Percentiles rank a stretch among this genome's conserved stretches.
These are phyloP conservation scores for Cavenderia fasciculata DNA, from an alignment of 78 protist genomes.

Conservation along the genomic window DNA sequence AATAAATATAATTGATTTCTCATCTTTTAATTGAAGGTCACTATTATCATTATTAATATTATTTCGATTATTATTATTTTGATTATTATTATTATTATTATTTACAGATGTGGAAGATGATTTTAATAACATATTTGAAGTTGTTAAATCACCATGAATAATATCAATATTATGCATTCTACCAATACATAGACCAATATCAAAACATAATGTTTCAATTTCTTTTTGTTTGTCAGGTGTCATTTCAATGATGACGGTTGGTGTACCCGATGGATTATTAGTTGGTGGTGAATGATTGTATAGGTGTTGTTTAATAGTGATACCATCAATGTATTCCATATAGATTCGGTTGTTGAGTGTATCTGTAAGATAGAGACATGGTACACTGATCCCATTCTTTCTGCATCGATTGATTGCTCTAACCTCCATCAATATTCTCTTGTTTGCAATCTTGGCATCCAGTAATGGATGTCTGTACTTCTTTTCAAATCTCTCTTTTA, in stretches of 20 bases:
- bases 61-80: too few relatives aligned
- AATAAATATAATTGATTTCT: slow-evolving; percentile 65
- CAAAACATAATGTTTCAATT: not conserved
- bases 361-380: slow-evolving; percentile 49
- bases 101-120: not conserved
- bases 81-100: not conserved
- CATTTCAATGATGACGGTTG: not conserved
- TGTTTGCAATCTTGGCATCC: slow-evolving; percentile 68
- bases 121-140: slow-evolving; percentile 85
- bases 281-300: not conserved
- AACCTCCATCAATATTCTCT: slow-evolving; percentile 72
- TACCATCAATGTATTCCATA: slow-evolving; percentile 71
- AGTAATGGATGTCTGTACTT: slow-evolving; percentile 84
- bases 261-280: not conserved
- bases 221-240: not conserved
- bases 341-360: slow-evolving; percentile 23
- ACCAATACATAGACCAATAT: slow-evolving; percentile 78
- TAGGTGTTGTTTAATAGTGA: slow-evolving; percentile 49
- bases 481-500: slow-evolving; percentile 87
- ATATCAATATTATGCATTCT: slow-evolving; percentile 81
- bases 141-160: slow-evolving; percentile 94
- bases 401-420: slow-evolving; percentile 53
- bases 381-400: slow-evolving; percentile 49
- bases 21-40: not conserved
- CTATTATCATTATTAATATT: not conserved